These are phyloP conservation scores for Pilatotrama ljubarskyi DNA, from an alignment of 768 basidiomycete species.

Conservation along the genomic window DNA sequence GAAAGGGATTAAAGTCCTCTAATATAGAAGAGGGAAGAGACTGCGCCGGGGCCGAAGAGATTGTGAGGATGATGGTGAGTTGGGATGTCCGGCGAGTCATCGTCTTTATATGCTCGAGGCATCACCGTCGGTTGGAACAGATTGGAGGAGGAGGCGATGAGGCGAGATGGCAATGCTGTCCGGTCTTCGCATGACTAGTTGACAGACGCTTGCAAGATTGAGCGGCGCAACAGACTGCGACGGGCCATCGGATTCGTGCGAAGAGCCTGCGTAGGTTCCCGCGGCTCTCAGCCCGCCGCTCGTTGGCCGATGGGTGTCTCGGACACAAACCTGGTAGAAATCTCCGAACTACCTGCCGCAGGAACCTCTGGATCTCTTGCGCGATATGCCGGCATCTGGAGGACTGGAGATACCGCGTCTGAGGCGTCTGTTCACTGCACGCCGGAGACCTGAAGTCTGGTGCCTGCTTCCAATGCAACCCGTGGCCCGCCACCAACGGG, in stretches of 20 bases:
- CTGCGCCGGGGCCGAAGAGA: constrained; percentile 13
- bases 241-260: constrained; percentile 3
- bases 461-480: not conserved
- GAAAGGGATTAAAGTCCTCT: constrained; percentile 13
- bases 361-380: not conserved
- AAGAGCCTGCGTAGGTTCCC: not conserved
- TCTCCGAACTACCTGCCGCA: not conserved
- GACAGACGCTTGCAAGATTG: constrained; percentile 13
- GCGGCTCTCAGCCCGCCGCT: not conserved
- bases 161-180: constrained; percentile 7
- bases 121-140: not conserved
- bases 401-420: constrained; percentile 1
- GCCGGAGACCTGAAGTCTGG: not conserved
- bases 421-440: not conserved
- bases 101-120: not conserved
- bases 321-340: not conserved
- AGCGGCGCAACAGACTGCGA: constrained; percentile 9
- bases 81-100: constrained; percentile 4
- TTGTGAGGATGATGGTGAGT: constrained; percentile 7
- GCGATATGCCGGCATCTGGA: not conserved
- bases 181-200: constrained; percentile 7
- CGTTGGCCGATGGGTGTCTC: not conserved
- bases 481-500: too few relatives aligned
- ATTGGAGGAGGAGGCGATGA: constrained; percentile 14
- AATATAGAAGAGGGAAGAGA: constrained; percentile 8